phyloP scores from a whole-genome alignment of 495 filamentous ascomycete species.

The Tricharina praecox region DNA sequence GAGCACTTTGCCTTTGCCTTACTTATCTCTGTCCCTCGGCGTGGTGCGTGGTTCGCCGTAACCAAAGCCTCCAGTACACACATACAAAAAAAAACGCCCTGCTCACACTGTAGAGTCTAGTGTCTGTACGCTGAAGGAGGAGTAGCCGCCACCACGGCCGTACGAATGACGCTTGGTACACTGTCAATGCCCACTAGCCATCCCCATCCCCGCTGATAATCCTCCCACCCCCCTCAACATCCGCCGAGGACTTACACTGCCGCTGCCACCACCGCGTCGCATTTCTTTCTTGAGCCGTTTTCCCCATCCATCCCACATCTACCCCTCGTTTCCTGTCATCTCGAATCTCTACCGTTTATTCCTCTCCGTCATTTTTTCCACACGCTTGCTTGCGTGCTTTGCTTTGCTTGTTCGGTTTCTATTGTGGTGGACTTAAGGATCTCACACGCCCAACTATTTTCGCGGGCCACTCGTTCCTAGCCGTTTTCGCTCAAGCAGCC shows the following conservation, averaged over 20 bases:
- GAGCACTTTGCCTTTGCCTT: neutral
- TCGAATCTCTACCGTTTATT: slow-evolving; percentile 5
- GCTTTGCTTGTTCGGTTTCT: no score
- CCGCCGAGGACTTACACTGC: neutral
- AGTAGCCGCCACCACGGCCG: neutral
- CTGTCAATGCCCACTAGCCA: neutral
- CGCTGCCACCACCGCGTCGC: slow-evolving; percentile 4
- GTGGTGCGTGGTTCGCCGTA: no score
- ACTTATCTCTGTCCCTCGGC: neutral
- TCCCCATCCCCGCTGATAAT: slow-evolving; percentile 4
- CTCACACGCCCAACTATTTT: neutral
- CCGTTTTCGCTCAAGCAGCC: slow-evolving; percentile 2
- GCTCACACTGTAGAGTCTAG: no score
- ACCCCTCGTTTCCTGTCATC: slow-evolving; percentile 7
- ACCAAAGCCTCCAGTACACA: no score
- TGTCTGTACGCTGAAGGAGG: no score
- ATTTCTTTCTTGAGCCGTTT: slow-evolving; percentile 9
- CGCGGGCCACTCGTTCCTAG: no score
- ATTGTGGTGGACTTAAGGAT: no score
- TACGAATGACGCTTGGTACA: neutral
- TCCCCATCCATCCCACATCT: slow-evolving; percentile 5
- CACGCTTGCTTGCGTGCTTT: no score
- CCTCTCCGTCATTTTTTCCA: neutral
- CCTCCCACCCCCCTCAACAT: neutral
- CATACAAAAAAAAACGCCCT: no score